Evolutionary conservation across 345 rosid genomes (phyloP).

Genomic region (Sonneratia alba): DNA sequence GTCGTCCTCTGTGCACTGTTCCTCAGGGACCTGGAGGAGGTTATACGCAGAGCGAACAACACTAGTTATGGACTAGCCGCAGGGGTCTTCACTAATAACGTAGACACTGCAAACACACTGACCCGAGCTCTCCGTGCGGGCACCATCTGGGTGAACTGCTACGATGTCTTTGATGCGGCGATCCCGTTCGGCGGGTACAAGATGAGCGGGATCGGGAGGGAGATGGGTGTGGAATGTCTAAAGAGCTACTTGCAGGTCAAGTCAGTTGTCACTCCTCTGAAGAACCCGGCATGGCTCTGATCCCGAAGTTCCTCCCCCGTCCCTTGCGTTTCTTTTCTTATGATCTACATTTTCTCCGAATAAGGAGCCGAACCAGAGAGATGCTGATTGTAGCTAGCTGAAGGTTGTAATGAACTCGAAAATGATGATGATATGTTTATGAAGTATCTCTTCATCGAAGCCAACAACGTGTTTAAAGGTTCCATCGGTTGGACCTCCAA

Average conservation of each 20-base stretch:
- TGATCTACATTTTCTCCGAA: not conserved
- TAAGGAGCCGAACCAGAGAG: not conserved
- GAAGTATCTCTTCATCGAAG: not conserved
- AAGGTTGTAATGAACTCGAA: not conserved
- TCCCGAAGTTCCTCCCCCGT: not conserved
- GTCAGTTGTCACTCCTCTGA: conserved; percentile 76
- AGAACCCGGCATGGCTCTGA: conserved; percentile 84
- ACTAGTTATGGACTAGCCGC: conserved; percentile 66
- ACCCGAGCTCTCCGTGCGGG: conserved; percentile 62
- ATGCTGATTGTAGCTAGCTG: not conserved
- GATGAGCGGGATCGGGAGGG: conserved; percentile 90
- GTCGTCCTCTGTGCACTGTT: not conserved
- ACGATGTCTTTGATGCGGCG: conserved; percentile 60
- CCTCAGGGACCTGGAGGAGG: conserved; percentile 62
- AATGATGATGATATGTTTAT: not conserved
- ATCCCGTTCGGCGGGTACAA: conserved; percentile 94
- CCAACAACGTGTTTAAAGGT: too few species aligned
- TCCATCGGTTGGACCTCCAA: too few species aligned
- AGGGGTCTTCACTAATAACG: conserved; percentile 65
- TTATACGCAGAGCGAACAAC: conserved; percentile 52
- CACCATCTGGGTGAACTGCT: conserved; percentile 77
- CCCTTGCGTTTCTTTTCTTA: not conserved
- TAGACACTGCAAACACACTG: conserved; percentile 68
- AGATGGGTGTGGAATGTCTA: conserved; percentile 74
- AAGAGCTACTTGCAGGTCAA: conserved; percentile 78